Base-by-base conservation (phyloP, 2,329 filamentous ascomycete species). In the Alternaria sp. region DNA sequence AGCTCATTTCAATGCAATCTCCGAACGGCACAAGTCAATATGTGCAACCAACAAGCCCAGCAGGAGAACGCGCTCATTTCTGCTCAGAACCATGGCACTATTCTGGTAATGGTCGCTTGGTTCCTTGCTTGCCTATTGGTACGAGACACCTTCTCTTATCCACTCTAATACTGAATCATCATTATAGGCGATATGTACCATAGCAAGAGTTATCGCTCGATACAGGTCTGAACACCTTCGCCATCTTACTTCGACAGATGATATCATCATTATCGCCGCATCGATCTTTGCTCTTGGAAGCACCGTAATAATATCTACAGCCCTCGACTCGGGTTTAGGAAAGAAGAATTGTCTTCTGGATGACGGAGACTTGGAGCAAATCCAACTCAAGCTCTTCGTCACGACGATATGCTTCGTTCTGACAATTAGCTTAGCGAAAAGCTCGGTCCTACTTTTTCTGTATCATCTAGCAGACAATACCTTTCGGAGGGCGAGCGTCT, bases 71-170 rank as follows among this genome's bases (percentile, higher is more conserved):
- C 64, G 38, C 66, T 66, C 64, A 65, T 73, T 57, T 68, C 65
- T 55, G 41, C 66, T 60, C 66, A 74, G 51, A 67, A 69, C 46
- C 69, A 65, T 57, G 70, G 69, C 3, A 64, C 67, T 18, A 62
- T 74, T 55, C 54, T 74, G 59, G 62, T 70, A 49, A 73, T 73
- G 59, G 65, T 61, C 36, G 62, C 65, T 52, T 74, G 69, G 70
- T 71, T 71, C 34, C 59, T 74, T 36, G 65, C 62, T n/a, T 68
- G 65, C 47, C 54, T 67, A 34, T 57, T 74, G 34, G 71, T 73
- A 63, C 49, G 56, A 58, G 20, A 22, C n/a, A 8, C 41, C 16
- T 11, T n/a, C 9, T 7, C 38, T 39, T 16, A 16, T 32, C 42
- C 20, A 18, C 16, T 38, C 14, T 14, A 41, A 47, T 5, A 24